Conservation (phyloP, 179 eudicot species). For the Camellia oleifera region DNA sequence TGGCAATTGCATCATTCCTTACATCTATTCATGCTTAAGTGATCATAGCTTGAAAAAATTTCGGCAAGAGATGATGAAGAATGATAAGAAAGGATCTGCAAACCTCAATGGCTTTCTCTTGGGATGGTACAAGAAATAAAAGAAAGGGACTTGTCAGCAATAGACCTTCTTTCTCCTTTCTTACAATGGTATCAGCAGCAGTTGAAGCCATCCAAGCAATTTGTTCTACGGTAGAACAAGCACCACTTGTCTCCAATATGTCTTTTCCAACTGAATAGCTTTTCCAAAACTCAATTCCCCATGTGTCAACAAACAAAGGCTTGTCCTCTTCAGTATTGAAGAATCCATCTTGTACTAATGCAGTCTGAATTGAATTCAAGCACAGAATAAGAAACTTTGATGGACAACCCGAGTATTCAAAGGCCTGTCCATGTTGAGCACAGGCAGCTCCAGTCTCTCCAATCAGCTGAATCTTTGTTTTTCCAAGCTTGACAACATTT, state of each 20-base stretch:
- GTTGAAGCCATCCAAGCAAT: constrained; percentile 88
- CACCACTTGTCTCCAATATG: constrained; percentile 55
- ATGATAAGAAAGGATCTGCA: constrained; percentile 13
- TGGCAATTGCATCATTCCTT: not conserved
- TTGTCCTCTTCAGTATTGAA: constrained; percentile 33
- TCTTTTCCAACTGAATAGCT: constrained; percentile 54
- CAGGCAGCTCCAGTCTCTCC: constrained; percentile 14
- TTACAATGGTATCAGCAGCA: constrained; percentile 71
- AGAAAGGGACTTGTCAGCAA: constrained; percentile 58
- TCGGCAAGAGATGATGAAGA: not conserved
- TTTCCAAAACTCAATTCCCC: constrained; percentile 93
- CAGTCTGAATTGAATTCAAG: constrained; percentile 60
- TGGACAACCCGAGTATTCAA: constrained; percentile 43
- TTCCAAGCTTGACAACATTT: constrained; percentile 26
- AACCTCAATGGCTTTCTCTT: constrained; percentile 76
- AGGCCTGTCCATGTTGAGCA: constrained; percentile 11
- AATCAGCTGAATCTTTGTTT: constrained; percentile 18
- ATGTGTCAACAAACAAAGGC: constrained; percentile 47
- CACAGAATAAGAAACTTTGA: constrained; percentile 73
- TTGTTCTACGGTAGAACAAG: constrained; percentile 55
- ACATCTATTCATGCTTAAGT: not conserved
- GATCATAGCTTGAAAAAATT: not conserved
- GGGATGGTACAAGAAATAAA: constrained; percentile 83
- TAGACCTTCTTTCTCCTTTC: constrained; percentile 68
- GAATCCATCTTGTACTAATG: constrained; percentile 33